Conservation (phyloP, 2,329 filamentous ascomycete genomes). For the Fusarium secorum region DNA sequence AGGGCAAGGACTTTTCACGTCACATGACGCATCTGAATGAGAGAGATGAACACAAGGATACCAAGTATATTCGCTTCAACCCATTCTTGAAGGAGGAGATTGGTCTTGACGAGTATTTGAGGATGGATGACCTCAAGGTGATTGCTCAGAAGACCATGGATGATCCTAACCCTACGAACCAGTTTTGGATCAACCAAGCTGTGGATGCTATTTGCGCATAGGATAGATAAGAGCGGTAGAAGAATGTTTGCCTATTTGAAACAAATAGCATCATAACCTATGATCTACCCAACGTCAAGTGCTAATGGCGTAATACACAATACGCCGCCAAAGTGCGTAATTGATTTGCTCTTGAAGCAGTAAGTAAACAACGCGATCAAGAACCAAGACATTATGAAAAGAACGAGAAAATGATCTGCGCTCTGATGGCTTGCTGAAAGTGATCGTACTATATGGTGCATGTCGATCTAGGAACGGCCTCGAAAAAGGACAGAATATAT, state of each 20-base stretch:
- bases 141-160: neutral
- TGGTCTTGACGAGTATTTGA: slow-evolving; percentile 21
- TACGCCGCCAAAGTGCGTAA: rapidly evolving
- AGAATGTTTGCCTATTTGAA: rapidly evolving
- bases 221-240: rapidly evolving
- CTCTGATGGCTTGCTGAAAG: neutral
- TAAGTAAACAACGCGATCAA: no score
- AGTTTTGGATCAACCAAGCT: neutral
- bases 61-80: slow-evolving; percentile 14
- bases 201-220: slow-evolving; percentile 4
- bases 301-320: neutral
- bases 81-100: slow-evolving; percentile 13
- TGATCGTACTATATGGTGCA: neutral
- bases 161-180: neutral
- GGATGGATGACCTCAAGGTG: neutral
- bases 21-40: slow-evolving; percentile 13
- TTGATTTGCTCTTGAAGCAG: rapidly evolving
- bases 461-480: neutral
- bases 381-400: neutral
- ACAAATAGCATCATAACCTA: rapidly evolving
- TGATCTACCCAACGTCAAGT: rapidly evolving
- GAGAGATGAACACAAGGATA: slow-evolving; percentile 13
- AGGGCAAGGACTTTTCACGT: slow-evolving; percentile 30
- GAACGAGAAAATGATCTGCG: no score
- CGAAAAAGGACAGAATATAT: neutral